Percentiles rank a stretch among this genome's conserved stretches.
Conservation (phyloP, 345 rosid genomes). For the Sonneratia alba region DNA sequence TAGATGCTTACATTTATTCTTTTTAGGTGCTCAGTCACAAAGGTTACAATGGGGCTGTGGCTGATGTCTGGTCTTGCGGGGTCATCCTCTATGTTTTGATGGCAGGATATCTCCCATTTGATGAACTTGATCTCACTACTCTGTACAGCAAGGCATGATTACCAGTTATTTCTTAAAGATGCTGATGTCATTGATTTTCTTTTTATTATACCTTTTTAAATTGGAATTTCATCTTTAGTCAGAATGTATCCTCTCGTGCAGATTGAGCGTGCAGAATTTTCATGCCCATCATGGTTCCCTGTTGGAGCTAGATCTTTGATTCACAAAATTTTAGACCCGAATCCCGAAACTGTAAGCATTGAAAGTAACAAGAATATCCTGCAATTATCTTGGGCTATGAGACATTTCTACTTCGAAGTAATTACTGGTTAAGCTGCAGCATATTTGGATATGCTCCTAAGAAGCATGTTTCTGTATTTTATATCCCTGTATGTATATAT, state of each 20-base stretch:
- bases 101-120: slow-evolving; percentile 98
- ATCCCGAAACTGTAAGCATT: slow-evolving; percentile 71
- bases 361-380: neutral
- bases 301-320: slow-evolving; percentile 78
- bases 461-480: neutral
- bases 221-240: neutral
- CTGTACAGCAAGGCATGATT: slow-evolving; percentile 75
- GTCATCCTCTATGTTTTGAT: slow-evolving; percentile 88
- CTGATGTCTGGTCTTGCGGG: slow-evolving; percentile 98
- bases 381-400: neutral
- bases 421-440: neutral
- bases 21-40: slow-evolving; percentile 88
- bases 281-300: slow-evolving; percentile 87
- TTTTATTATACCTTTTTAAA: neutral
- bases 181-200: neutral
- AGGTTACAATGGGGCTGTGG: slow-evolving; percentile 89
- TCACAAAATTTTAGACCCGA: slow-evolving; percentile 75
- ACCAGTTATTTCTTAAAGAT: slow-evolving; percentile 10
- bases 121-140: slow-evolving; percentile 94
- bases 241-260: slow-evolving; percentile 21
- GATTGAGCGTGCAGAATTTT: slow-evolving; percentile 77
- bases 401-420: neutral
- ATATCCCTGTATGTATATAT: no score
- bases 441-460: neutral
- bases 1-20: slow-evolving; percentile 4